These are phyloP conservation scores for Corchorus capsularis DNA, from an alignment of 345 rosid genomes.

Conservation along the genomic window DNA sequence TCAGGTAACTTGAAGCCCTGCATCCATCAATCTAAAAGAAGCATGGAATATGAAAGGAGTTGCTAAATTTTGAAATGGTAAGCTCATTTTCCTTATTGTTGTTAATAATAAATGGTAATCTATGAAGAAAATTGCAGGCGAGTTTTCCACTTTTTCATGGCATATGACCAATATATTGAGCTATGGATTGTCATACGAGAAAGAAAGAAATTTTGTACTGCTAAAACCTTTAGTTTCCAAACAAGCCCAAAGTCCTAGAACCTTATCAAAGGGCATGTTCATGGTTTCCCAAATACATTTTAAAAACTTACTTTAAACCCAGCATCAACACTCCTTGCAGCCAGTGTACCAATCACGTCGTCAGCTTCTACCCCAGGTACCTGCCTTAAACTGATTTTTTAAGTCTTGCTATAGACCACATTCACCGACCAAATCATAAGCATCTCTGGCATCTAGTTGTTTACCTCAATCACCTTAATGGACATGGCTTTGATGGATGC, in stretches of 20 bases:
- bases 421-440: conserved; percentile 12
- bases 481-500: conserved; percentile 97
- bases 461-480: conserved; percentile 92
- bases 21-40: neutral
- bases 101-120: neutral
- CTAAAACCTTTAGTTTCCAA: conserved; percentile 4
- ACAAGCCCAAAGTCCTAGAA: neutral
- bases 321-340: conserved; percentile 71
- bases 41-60: neutral
- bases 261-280: neutral
- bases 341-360: conserved; percentile 96
- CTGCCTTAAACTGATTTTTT: conserved; percentile 46
- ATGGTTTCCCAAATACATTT: neutral
- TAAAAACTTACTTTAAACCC: conserved; percentile 68
- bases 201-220: neutral
- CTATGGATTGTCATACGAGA: neutral
- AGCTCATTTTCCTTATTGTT: neutral
- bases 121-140: neutral
- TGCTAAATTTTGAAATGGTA: neutral
- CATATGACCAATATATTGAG: neutral
- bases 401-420: conserved; percentile 27
- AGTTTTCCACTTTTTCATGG: neutral
- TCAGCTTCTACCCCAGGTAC: conserved; percentile 99
- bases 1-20: neutral
- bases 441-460: conserved; percentile 12